Conservation (phyloP, 2,329 filamentous ascomycete species). For the Diaporthe nobilis region DNA sequence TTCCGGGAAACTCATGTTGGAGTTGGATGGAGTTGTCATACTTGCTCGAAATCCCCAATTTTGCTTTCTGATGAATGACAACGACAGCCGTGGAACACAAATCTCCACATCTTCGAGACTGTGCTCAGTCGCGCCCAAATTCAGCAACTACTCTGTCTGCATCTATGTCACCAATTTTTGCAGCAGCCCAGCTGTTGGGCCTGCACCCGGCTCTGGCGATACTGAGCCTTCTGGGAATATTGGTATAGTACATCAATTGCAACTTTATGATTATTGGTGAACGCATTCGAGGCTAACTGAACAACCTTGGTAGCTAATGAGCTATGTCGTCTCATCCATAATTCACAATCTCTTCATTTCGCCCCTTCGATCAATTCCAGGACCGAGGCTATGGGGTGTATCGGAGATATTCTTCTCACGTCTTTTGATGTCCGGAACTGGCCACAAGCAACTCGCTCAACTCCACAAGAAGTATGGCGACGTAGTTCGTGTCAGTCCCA, state of each 20-base stretch:
- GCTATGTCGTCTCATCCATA: conserved; percentile 5
- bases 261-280: neutral
- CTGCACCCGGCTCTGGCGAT: neutral
- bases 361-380: conserved; percentile 24
- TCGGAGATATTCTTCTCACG: conserved; percentile 6
- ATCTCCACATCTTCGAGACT: neutral
- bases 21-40: neutral
- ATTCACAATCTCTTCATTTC: conserved; percentile 37
- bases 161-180: neutral
- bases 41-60: neutral
- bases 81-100: neutral
- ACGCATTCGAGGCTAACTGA: neutral
- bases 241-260: neutral
- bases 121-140: neutral
- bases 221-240: neutral
- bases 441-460: conserved; percentile 20
- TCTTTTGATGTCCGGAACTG: conserved; percentile 1
- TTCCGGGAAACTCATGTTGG: neutral
- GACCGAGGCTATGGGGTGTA: conserved; percentile 32
- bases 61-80: neutral
- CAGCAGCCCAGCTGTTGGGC: neutral
- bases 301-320: neutral
- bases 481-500: conserved; percentile 23
- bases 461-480: conserved; percentile 32
- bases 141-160: neutral